Evolutionary conservation across 495 filamentous ascomycete species (phyloP), one percentile per base, ranked within the genome.

Genomic region (Durotheca rogersii): DNA sequence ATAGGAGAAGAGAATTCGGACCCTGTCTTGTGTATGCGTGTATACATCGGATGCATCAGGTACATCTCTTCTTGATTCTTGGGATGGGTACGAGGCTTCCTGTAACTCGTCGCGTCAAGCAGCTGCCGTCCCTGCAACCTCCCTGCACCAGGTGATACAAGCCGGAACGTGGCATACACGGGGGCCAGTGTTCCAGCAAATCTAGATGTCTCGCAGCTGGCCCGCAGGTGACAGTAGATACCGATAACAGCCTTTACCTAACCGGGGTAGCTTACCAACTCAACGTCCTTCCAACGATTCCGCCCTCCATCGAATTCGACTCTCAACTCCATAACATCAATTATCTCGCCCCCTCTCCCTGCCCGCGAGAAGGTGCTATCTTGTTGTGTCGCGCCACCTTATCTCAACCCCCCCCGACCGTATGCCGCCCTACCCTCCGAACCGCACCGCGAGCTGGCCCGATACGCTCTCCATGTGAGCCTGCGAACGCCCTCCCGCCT

Each of bases 391-490:
- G 23, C 23, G 23, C 23, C 9, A 9, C 23, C 23, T 27, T 9
- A 27, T 19, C 29, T 45, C 23, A 19, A 1, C 15, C 9, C 16
- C 34, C 3, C 25, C 9, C 12, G 1, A 11, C 15, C 19, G 29
- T 11, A 42, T 17, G 2, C 1, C 4, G 38, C 27, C 7, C 23
- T 31, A 1, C 15, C 14, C 6, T 23, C 6, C 14, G 19, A 14
- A 23, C 15, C 17, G 9, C 37, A 35, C 41, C 32, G 19, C 41
- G 16, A 25, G 12, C 19, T 18, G 19, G 42, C 29, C 41, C 46
- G 20, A 51, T 33, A 48, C 21, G 27, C 37, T 48, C 61, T 47
- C 53, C 62, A 66, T 66, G 62, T 58, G 62, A 64, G 51, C 56
- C 53, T 39, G 60, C 56, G 38, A 56, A 42, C 41, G 42, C 17